These are phyloP conservation scores for Penicillium robsamsonii DNA, from an alignment of 495 filamentous ascomycete species.

Conservation along the genomic window DNA sequence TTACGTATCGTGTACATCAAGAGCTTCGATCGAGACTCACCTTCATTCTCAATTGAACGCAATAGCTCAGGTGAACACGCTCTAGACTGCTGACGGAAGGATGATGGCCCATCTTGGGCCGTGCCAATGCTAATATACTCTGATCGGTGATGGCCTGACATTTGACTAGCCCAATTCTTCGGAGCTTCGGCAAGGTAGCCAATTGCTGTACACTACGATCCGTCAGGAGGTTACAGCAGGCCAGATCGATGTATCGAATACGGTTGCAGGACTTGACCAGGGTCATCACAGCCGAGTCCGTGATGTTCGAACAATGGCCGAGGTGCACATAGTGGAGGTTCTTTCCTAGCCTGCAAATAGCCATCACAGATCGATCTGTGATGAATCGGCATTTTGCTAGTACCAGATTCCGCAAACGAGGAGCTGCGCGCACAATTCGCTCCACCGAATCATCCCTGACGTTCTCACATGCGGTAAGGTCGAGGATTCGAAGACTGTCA, in stretches of 20 bases:
- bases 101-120: slow-evolving; percentile 50
- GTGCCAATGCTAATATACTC: slow-evolving; percentile 81
- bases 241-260: slow-evolving; percentile 95
- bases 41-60: slow-evolving; percentile 71
- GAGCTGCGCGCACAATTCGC: slow-evolving; percentile 80
- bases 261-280: slow-evolving; percentile 85
- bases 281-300: slow-evolving; percentile 77
- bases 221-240: slow-evolving; percentile 88
- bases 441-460: slow-evolving; percentile 84
- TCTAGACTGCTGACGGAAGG: slow-evolving; percentile 65
- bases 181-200: slow-evolving; percentile 84
- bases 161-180: slow-evolving; percentile 93
- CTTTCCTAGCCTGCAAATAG: slow-evolving; percentile 87
- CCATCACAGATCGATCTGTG: slow-evolving; percentile 82
- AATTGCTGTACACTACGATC: slow-evolving; percentile 83
- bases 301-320: slow-evolving; percentile 89
- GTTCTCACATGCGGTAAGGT: slow-evolving; percentile 81
- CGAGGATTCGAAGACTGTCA: slow-evolving; percentile 88
- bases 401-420: slow-evolving; percentile 86
- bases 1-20: slow-evolving; percentile 3
- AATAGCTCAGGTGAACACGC: slow-evolving; percentile 96
- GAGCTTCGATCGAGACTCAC: slow-evolving; percentile 50
- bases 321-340: slow-evolving; percentile 96
- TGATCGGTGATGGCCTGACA: slow-evolving; percentile 84
- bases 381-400: slow-evolving; percentile 91